Base-by-base conservation (phyloP, 371 early-diverging fungal genomes). In the Lichtheimia hyalospora region DNA sequence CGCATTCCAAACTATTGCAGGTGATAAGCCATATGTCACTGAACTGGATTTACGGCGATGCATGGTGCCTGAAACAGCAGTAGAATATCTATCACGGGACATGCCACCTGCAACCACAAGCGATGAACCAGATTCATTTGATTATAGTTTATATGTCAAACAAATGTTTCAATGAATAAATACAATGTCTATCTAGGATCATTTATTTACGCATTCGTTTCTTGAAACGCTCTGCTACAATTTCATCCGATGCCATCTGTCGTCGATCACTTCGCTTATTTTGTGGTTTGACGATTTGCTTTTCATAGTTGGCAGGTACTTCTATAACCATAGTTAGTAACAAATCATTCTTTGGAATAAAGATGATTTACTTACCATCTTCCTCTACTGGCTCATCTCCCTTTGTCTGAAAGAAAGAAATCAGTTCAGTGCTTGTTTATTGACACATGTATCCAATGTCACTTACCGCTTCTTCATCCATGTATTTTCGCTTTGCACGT, bases 1-100 rank as follows among this genome's bases (percentile, higher is more conserved):
- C 55, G 88, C 97, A 20, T 97, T 97, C 86, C 77, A 84, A 50
- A 85, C 90, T 18, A 84, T 96, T 52, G 92, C 96, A 1, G 86
- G 79, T 4, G 95, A 91, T 46, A 95, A 94, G 69, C 88, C 88
- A 1, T 91, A 84, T 68, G 84, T 92, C 12, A 92, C 92, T 0
- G 89, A 86, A 61, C 61, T 84, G 16, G 92, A 94, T 60, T 64
- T 92, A 49, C 80, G 74, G 57, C 78, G 83, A 60, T 87, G 87
- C 24, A 83, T 84, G 54, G 66, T 96, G 16, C 83, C 90, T 8
- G 79, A 82, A 0, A 67, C 81, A 12, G 83, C 89, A 34, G 88
- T 95, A 34, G 84, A 87, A 20, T 87, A 90, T 61, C 77, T 95
- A 46, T 85, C 87, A 49, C 71, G 71, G 40, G 83, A 80, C 7